A percentile compares a stretch with the other conserved stretches of the same genome.
phyloP scores from a whole-genome alignment of 2,329 filamentous ascomycete species.

The Aspergillus sp. region DNA sequence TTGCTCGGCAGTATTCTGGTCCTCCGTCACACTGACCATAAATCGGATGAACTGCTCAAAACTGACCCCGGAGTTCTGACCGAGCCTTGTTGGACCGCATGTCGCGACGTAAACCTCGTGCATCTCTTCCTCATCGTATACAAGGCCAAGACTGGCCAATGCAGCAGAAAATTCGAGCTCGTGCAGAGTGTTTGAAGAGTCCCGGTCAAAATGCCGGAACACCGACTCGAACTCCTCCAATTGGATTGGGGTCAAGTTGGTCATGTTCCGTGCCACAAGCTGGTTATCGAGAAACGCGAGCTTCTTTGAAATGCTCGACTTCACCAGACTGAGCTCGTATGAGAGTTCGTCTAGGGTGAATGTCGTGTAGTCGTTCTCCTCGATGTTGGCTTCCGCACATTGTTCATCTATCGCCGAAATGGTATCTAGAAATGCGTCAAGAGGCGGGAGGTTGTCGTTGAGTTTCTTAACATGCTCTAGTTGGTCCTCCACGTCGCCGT shows the following conservation, averaged over 20 bases:
- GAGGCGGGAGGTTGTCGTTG: slow-evolving; percentile 71
- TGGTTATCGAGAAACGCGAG: slow-evolving; percentile 95
- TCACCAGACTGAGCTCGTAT: slow-evolving; percentile 87
- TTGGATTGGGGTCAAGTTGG: slow-evolving; percentile 94
- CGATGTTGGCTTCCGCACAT: slow-evolving; percentile 93
- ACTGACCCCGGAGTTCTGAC: slow-evolving; percentile 62
- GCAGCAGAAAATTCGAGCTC: slow-evolving; percentile 96
- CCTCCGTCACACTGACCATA: slow-evolving; percentile 98
- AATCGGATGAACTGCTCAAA: slow-evolving; percentile 99
- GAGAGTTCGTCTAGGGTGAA: slow-evolving; percentile 95
- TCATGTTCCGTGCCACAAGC: slow-evolving; percentile 97
- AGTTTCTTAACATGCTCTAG: slow-evolving; percentile 76
- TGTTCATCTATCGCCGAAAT: slow-evolving; percentile 80
- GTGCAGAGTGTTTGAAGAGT: slow-evolving; percentile 77
- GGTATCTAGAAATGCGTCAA: slow-evolving; percentile 84
- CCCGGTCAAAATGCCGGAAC: slow-evolving; percentile 94
- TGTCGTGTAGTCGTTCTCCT: slow-evolving; percentile 99
- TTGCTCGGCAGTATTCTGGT: slow-evolving; percentile 97
- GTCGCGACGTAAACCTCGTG: slow-evolving; percentile 86
- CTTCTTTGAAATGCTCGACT: slow-evolving; percentile 89
- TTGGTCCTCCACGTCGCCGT: slow-evolving; percentile 95
- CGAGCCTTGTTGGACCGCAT: slow-evolving; percentile 50
- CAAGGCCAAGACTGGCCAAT: slow-evolving; percentile 84
- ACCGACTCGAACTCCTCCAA: slow-evolving; percentile 97
- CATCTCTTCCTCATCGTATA: slow-evolving; percentile 98